Evolutionary conservation across 805 yeast species (phyloP).

Genomic region (Sugiyamaella smithiae): DNA sequence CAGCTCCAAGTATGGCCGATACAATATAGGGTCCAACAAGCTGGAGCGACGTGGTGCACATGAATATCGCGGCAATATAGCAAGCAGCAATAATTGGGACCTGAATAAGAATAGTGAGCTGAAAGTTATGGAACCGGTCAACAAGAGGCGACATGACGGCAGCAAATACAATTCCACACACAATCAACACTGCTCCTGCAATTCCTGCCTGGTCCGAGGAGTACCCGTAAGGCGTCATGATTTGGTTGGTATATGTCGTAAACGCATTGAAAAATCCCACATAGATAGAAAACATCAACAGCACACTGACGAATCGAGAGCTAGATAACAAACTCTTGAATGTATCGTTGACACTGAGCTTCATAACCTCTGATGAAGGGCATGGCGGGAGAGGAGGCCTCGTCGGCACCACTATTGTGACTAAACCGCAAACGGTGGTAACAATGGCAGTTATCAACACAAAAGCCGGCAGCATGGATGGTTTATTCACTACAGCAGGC

Average conservation of each 20-base stretch:
- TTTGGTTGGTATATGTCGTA: constrained; percentile 31
- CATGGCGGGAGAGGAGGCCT: constrained; percentile 32
- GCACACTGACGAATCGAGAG: constrained; percentile 20
- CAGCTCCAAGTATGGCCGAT: constrained; percentile 31
- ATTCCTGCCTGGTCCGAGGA: constrained; percentile 34
- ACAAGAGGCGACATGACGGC: constrained; percentile 32
- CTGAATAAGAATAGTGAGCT: constrained; percentile 22
- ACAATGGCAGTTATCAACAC: constrained; percentile 28
- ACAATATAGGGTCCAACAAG: constrained; percentile 34
- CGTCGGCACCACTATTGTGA: constrained; percentile 25
- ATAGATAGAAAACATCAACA: constrained; percentile 30
- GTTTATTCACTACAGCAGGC: constrained; percentile 30
- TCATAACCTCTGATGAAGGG: constrained; percentile 31
- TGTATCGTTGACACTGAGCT: constrained; percentile 26
- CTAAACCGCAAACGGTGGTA: constrained; percentile 23
- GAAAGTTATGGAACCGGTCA: constrained; percentile 29
- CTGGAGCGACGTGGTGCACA: constrained; percentile 26
- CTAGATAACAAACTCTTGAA: constrained; percentile 19
- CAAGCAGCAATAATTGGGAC: constrained; percentile 31
- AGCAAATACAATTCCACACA: constrained; percentile 32
- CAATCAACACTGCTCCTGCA: constrained; percentile 34
- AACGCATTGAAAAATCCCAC: constrained; percentile 36
- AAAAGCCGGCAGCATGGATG: constrained; percentile 25
- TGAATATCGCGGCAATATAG: constrained; percentile 33
- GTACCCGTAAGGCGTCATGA: constrained; percentile 35